These are phyloP conservation scores for Tuber melanosporum DNA, from an alignment of 495 filamentous ascomycete genomes.

Conservation along the genomic window DNA sequence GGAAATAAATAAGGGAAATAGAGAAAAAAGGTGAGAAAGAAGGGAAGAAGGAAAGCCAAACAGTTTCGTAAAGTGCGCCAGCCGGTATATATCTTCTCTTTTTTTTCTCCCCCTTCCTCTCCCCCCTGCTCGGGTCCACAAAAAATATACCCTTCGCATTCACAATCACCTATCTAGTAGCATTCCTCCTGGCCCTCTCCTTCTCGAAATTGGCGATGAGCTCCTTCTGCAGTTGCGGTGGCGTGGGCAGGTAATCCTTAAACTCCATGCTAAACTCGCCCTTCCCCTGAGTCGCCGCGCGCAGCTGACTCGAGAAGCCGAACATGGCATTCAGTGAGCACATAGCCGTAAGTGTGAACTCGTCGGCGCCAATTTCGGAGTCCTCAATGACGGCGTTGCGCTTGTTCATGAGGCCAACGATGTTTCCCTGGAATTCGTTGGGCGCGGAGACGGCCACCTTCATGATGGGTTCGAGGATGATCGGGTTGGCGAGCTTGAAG, in stretches of 20 bases:
- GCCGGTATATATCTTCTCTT: conserved; percentile 19
- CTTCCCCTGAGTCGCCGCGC: conserved; percentile 95
- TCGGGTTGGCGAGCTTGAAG: conserved; percentile 68
- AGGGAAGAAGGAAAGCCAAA: conserved; percentile 14
- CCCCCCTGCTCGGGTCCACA: neutral
- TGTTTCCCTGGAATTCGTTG: conserved; percentile 94
- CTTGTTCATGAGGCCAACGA: conserved; percentile 93
- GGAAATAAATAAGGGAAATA: neutral
- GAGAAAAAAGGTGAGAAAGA: neutral
- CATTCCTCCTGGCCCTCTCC: conserved; percentile 65
- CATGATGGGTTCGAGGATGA: conserved; percentile 93
- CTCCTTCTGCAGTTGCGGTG: conserved; percentile 90
- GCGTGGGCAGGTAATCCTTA: conserved; percentile 82
- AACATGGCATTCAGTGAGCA: conserved; percentile 96
- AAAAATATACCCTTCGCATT: neutral
- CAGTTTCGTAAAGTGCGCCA: conserved; percentile 23
- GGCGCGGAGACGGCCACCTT: conserved; percentile 94
- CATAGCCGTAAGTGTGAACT: conserved; percentile 91
- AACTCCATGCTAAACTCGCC: conserved; percentile 99
- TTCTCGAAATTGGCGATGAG: conserved; percentile 82
- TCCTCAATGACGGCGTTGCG: conserved; percentile 91
- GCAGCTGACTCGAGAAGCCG: conserved; percentile 81
- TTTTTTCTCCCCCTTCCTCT: neutral
- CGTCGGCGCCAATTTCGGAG: conserved; percentile 87
- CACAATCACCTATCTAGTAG: conserved; percentile 42